Conservation (phyloP, 2,329 filamentous ascomycete species). For the Stagonosporopsis rhizophila region DNA sequence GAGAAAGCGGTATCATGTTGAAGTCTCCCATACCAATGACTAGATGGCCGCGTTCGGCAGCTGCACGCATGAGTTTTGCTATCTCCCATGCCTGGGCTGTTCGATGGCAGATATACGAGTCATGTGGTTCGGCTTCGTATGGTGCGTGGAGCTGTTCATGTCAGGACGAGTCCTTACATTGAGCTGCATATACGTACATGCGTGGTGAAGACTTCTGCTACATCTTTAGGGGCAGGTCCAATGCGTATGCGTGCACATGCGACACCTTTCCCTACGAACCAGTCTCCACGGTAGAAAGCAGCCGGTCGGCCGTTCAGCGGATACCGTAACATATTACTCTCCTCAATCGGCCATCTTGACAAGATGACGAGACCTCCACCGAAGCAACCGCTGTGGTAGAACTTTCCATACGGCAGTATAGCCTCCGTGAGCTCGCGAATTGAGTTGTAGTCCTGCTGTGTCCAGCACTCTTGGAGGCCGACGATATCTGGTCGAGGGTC, state of each 20-base stretch:
- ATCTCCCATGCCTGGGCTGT: constrained; percentile 96
- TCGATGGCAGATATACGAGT: constrained; percentile 89
- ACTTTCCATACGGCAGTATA: constrained; percentile 88
- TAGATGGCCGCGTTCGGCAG: constrained; percentile 79
- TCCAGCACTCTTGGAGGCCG: constrained; percentile 95
- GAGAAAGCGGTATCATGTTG: constrained; percentile 90
- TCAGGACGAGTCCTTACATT: constrained; percentile 37
- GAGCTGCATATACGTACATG: constrained; percentile 62
- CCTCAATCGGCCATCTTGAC: constrained; percentile 89
- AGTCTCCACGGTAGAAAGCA: constrained; percentile 93
- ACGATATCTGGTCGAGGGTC: constrained; percentile 80
- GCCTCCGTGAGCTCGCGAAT: constrained; percentile 76
- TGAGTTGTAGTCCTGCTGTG: constrained; percentile 78
- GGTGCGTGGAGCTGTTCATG: constrained; percentile 73
- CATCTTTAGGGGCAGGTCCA: constrained; percentile 67
- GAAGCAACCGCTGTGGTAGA: constrained; percentile 88
- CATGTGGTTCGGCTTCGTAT: constrained; percentile 79
- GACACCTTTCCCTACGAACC: constrained; percentile 95
- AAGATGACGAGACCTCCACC: constrained; percentile 89
- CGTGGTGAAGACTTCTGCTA: constrained; percentile 91
- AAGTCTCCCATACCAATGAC: constrained; percentile 91
- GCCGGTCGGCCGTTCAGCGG: constrained; percentile 92
- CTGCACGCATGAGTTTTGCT: constrained; percentile 83
- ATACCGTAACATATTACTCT: constrained; percentile 85
- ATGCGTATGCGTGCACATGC: constrained; percentile 81